A percentile compares a stretch with the other conserved stretches of the same genome.
Conservation (phyloP, 257 asterid genomes). For the Cordia subcordata region DNA sequence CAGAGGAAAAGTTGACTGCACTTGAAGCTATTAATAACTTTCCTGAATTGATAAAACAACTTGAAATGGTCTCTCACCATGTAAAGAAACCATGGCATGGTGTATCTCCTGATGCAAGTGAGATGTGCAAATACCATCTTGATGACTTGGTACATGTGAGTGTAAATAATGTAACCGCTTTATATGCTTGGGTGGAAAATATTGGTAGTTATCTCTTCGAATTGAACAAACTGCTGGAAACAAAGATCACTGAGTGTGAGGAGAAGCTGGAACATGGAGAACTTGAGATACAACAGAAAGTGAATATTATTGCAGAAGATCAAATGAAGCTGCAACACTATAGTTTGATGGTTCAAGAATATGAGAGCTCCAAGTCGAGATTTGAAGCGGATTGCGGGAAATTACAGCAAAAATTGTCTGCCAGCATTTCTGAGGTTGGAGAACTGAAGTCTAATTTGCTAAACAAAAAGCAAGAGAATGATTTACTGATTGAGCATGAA, state of each 20-base stretch:
- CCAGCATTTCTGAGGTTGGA: conserved; percentile 26
- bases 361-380: conserved; percentile 32
- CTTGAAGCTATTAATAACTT: conserved; percentile 23
- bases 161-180: conserved; percentile 15
- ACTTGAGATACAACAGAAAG: conserved; percentile 35
- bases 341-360: conserved; percentile 32
- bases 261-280: conserved; percentile 25
- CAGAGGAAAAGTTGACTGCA: conserved; percentile 20
- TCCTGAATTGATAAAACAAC: conserved; percentile 33
- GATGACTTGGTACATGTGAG: conserved; percentile 20
- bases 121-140: conserved; percentile 17
- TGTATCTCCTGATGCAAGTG: conserved; percentile 19
- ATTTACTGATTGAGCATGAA: conserved; percentile 18
- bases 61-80: conserved; percentile 38
- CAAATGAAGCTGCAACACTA: conserved; percentile 34
- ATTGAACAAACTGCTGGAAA: conserved; percentile 60
- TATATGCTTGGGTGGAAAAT: conserved; percentile 21
- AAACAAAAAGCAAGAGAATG: conserved; percentile 26
- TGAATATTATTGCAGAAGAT: conserved; percentile 28
- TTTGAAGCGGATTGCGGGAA: conserved; percentile 33
- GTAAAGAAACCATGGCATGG: conserved; percentile 40
- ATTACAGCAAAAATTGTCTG: conserved; percentile 36
- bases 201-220: conserved; percentile 35
- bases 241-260: conserved; percentile 36
- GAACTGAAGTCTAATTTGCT: conserved; percentile 29